A percentile compares a stretch with the other conserved stretches of the same genome.
phyloP scores from a whole-genome alignment of 2,329 filamentous ascomycete genomes.

The Blumeria graminis region DNA sequence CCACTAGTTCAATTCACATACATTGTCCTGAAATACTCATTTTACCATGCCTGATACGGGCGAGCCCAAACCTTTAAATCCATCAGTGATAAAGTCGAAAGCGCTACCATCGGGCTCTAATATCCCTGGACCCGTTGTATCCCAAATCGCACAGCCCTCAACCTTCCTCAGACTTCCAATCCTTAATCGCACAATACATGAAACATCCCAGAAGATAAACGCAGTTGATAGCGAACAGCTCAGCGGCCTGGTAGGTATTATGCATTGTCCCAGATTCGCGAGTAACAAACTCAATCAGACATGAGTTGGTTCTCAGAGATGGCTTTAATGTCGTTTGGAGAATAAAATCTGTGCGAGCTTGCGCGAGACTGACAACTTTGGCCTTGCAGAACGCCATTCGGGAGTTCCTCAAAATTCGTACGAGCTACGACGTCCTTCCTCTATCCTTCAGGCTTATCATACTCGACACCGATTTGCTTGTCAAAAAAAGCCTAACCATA shows the following conservation, averaged over 20 bases:
- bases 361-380: slow-evolving; percentile 11
- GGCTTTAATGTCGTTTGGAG: not conserved
- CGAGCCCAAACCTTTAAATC: slow-evolving; percentile 11
- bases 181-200: slow-evolving; percentile 13
- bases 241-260: slow-evolving; percentile 44
- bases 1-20: too few species aligned
- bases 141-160: slow-evolving; percentile 15
- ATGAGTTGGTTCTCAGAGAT: slow-evolving; percentile 2
- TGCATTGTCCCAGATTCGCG: not conserved
- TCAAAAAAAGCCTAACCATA: slow-evolving; percentile 92
- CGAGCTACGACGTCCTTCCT: slow-evolving; percentile 91
- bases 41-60: slow-evolving; percentile 15
- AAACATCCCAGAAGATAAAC: slow-evolving; percentile 21
- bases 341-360: not conserved
- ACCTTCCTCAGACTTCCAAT: slow-evolving; percentile 15
- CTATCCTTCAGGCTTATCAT: slow-evolving; percentile 90
- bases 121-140: slow-evolving; percentile 13
- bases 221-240: slow-evolving; percentile 53
- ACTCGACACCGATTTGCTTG: slow-evolving; percentile 80
- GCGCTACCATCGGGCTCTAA: slow-evolving; percentile 8
- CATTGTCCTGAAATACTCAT: too few species aligned
- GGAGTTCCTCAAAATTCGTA: slow-evolving; percentile 87
- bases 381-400: slow-evolving; percentile 54
- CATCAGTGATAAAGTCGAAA: too few species aligned
- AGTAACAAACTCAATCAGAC: not conserved